These are phyloP conservation scores for Aspergillus tamarii DNA, from an alignment of 2,329 filamentous ascomycete species.

Conservation along the genomic window DNA sequence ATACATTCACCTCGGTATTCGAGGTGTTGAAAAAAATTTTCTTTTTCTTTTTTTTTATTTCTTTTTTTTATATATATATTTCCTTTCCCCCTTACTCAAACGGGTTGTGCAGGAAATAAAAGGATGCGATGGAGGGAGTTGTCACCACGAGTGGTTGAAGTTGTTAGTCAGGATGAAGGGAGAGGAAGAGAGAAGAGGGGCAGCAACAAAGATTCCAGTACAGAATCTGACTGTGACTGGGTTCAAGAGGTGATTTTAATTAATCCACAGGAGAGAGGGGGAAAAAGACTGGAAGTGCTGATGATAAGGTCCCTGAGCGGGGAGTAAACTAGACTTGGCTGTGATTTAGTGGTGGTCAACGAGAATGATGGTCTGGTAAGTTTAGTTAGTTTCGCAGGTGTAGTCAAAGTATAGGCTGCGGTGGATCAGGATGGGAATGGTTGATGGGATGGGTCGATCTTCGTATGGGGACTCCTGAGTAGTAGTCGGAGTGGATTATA, in stretches of 20 bases:
- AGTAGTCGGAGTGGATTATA: conserved; percentile 1
- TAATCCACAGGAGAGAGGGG: conserved; percentile 3
- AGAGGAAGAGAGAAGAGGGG: conserved; percentile 6
- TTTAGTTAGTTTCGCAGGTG: conserved; percentile 2
- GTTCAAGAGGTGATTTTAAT: background rate
- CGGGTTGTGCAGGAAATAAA: background rate
- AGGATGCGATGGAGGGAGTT: background rate
- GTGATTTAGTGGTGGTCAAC: conserved; percentile 10
- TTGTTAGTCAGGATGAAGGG: background rate
- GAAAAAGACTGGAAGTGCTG: background rate
- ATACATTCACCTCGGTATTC: conserved; percentile 12
- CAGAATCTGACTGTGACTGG: background rate
- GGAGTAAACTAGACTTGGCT: conserved; percentile 17
- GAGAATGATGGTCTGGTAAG: conserved; percentile 1
- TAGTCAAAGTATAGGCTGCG: background rate
- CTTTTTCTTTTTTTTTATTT: background rate
- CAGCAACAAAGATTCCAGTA: background rate
- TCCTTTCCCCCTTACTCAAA: background rate
- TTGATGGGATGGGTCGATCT: conserved; percentile 6
- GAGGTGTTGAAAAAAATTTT: background rate
- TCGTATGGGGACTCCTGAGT: background rate
- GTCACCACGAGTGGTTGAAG: background rate
- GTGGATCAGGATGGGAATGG: background rate
- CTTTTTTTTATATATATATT: background rate
- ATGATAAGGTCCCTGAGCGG: conserved; percentile 12